Base-by-base conservation (phyloP, 2,329 filamentous ascomycete genomes). In the Beauveria brongniartii region DNA sequence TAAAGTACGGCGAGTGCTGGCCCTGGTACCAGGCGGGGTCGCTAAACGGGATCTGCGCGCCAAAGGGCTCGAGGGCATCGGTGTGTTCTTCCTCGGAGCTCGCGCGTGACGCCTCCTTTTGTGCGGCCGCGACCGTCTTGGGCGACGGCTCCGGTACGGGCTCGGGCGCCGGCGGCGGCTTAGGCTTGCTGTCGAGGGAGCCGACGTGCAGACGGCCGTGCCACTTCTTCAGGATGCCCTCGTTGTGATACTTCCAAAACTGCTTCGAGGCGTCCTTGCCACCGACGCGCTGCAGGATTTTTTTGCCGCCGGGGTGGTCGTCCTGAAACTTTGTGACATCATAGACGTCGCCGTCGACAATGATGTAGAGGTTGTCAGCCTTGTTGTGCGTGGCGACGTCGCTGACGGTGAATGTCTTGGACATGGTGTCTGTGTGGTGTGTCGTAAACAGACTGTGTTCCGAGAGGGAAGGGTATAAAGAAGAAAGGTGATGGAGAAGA, bases 1-100 rank as follows among this genome's bases (percentile, higher is more conserved):
- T 97, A 82, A 89, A 96, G 82, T 97, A 97, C 30, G 93, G 91
- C 1, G 93, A 96, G 78, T 96, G 90, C 77, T 96, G 96, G 66
- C 87, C 88, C 74, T 96, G 92, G 75, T 97, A 97, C 94, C 94
- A 99, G 52, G 84, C 85, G 14, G 94, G 94, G 69, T 99, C 94
- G 30, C 86, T 89, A 71, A 95, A 97, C 37, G 94, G 94, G 65
- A 99, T 87, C 72, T 94, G 81, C 67, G 89, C 85, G 63, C 94
- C 94, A 72, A 85, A 97, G 0, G 89, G 82, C 69, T 97, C 93
- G 58, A 96, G 80, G 3, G 92, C 81, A 74, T 92, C 91, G 10
- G 82, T 77, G 61, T 85, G 80, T 64, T 86, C 80, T 48, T 73
- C 70, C 61, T 64, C 64, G 70, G 78, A 64, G 41, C 41, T 40